phyloP scores from a whole-genome alignment of 2,329 filamentous ascomycete species.

The Hypocreales sp. region DNA sequence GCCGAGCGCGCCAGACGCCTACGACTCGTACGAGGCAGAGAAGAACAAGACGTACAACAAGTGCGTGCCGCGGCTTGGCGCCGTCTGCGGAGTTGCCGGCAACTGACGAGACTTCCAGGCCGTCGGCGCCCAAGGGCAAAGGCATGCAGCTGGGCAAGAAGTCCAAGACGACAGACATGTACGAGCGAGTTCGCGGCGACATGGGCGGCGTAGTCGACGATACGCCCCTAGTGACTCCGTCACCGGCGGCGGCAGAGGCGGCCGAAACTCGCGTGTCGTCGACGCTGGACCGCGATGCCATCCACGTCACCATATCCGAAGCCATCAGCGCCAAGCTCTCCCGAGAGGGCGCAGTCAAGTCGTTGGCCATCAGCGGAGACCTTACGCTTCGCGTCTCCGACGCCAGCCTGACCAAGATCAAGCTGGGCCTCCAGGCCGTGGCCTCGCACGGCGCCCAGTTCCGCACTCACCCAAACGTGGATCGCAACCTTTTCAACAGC shows the following conservation, averaged over 20 bases:
- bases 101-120: slow-evolving; percentile 1
- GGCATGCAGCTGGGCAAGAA: slow-evolving; percentile 99
- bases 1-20: slow-evolving; percentile 61
- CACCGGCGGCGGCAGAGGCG: slow-evolving; percentile 33
- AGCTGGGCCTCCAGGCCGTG: slow-evolving; percentile 62
- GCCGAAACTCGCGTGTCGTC: slow-evolving; percentile 43
- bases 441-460: slow-evolving; percentile 78
- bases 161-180: slow-evolving; percentile 94
- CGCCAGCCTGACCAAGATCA: slow-evolving; percentile 78
- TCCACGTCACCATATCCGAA: slow-evolving; percentile 80
- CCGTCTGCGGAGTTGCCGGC: not conserved
- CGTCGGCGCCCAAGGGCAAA: slow-evolving; percentile 68
- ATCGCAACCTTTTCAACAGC: slow-evolving; percentile 72
- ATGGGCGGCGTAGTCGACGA: slow-evolving; percentile 78
- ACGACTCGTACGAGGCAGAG: slow-evolving; percentile 90
- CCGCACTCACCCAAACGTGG: slow-evolving; percentile 91
- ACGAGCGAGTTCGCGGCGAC: slow-evolving; percentile 85
- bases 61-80: slow-evolving; percentile 25
- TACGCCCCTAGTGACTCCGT: slow-evolving; percentile 50
- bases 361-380: slow-evolving; percentile 81
- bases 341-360: slow-evolving; percentile 73
- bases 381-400: slow-evolving; percentile 84
- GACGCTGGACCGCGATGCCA: slow-evolving; percentile 63
- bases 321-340: slow-evolving; percentile 81
- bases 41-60: slow-evolving; percentile 88